Evolutionary conservation across 2,329 filamentous ascomycete species (phyloP), one percentile per base, ranked within the genome.

Genomic region (Aspergillus proliferans): DNA sequence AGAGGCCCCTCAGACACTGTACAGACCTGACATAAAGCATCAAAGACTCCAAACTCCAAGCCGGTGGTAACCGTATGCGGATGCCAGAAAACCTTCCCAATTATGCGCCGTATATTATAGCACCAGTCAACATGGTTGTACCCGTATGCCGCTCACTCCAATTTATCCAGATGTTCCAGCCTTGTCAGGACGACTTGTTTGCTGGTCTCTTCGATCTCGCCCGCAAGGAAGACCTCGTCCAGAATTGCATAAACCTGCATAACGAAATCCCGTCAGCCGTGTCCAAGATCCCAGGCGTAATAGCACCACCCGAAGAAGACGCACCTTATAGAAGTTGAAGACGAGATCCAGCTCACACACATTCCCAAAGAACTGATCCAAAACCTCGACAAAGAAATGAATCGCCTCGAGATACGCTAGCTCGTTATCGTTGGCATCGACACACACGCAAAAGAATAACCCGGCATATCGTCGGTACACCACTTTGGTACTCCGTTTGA

Each of bases 401-500:
- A 98, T 96, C 6, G 91, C 93, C 74, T 98, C 93, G 51, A 98
- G 80, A 66, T 90, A 97, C 22, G 93, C 92, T 52, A 98, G 78
- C 76, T 98, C 93, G 73, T 97, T 98, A 72, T 98, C 93, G 71
- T 96, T 97, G 46, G 92, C 94, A 73, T 98, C 93, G 67, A 98
- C 93, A 72, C 93, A 97, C 47, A 91, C 94, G 77, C 93, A 98
- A 78, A 98, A 98, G 82, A 98, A 98, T 51, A 98, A 83, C 0
- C 93, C 93, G 0, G 93, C 93, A 73, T 98, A 98, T 54, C 93
- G 87, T 41, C 94, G 86, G 76, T 98, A 98, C 47, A 98, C 89
- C 62, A 98, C 87, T 76, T 96, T 97, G 68, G 92, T 90, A 53
- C 71, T 74, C 44, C 69, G 65, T 42, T 74, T 71, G 59, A 85